Conservation (phyloP, 208 protist species). For the Leishmania martiniquensis region DNA sequence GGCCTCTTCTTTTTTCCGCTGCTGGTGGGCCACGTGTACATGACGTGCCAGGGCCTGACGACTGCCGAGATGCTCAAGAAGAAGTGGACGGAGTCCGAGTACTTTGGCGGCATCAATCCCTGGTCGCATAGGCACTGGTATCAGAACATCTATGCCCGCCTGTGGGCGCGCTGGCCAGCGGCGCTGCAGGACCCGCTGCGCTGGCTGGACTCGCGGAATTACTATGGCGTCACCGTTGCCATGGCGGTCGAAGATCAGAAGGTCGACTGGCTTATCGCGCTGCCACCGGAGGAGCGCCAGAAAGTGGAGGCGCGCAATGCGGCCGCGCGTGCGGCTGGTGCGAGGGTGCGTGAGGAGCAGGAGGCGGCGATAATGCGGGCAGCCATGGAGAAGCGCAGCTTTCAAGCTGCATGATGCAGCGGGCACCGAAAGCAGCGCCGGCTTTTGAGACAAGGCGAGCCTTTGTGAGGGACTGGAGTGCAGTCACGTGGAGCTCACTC, state of each 20-base stretch:
- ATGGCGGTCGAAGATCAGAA: slow-evolving; percentile 43
- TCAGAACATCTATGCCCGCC: slow-evolving; percentile 25
- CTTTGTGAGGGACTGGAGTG: background rate
- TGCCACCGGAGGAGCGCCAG: slow-evolving; percentile 35
- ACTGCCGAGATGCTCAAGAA: slow-evolving; percentile 49
- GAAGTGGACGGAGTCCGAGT: slow-evolving; percentile 29
- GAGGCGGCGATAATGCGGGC: slow-evolving; percentile 16
- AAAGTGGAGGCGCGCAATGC: slow-evolving; percentile 31
- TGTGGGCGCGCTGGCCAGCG: slow-evolving; percentile 24
- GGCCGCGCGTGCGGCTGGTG: slow-evolving; percentile 13
- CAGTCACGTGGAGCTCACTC: background rate
- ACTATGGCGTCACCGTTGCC: slow-evolving; percentile 53
- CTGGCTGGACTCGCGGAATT: slow-evolving; percentile 43
- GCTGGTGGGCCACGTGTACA: slow-evolving; percentile 38
- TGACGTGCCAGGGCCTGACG: slow-evolving; percentile 43
- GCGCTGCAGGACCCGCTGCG: slow-evolving; percentile 17
- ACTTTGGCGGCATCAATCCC: slow-evolving; percentile 53
- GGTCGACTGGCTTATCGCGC: slow-evolving; percentile 39
- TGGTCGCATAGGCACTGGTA: slow-evolving; percentile 45
- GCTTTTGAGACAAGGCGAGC: background rate
- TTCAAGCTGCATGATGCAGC: slow-evolving; percentile 1
- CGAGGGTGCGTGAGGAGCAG: slow-evolving; percentile 20
- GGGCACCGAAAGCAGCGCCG: background rate
- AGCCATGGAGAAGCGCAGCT: slow-evolving; percentile 16
- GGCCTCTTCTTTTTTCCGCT: slow-evolving; percentile 52